Evolutionary conservation across 2,329 filamentous ascomycete genomes (phyloP).

Genomic region (Teratosphaeria viscida): DNA sequence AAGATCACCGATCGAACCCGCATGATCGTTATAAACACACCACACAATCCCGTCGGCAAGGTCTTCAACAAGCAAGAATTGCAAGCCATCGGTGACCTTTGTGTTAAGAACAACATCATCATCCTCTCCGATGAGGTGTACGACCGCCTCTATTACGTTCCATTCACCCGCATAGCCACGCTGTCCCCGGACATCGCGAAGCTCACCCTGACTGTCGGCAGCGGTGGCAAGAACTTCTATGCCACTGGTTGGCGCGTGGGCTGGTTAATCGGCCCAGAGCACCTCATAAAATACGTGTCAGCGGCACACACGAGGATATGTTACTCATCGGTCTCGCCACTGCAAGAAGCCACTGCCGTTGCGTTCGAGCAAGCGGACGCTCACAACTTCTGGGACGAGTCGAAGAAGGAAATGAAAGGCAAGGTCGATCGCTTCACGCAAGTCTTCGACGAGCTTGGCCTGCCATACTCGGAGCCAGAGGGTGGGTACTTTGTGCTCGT

Average conservation of each 20-base stretch:
- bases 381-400: slow-evolving; percentile 77
- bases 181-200: slow-evolving; percentile 81
- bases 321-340: slow-evolving; percentile 83
- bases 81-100: slow-evolving; percentile 72
- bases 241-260: slow-evolving; percentile 95
- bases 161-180: slow-evolving; percentile 86
- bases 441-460: slow-evolving; percentile 37
- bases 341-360: slow-evolving; percentile 89
- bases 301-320: slow-evolving; percentile 94
- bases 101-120: slow-evolving; percentile 58
- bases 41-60: slow-evolving; percentile 94
- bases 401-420: slow-evolving; percentile 74
- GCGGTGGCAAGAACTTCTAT: slow-evolving; percentile 96
- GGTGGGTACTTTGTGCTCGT: slow-evolving; percentile 96
- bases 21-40: slow-evolving; percentile 88
- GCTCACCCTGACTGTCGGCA: slow-evolving; percentile 86
- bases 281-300: slow-evolving; percentile 82
- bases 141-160: slow-evolving; percentile 87
- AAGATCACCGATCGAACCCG: slow-evolving; percentile 80
- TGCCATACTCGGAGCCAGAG: slow-evolving; percentile 76
- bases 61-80: slow-evolving; percentile 81
- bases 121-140: slow-evolving; percentile 60
- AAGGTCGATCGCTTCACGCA: slow-evolving; percentile 84
- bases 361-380: slow-evolving; percentile 85
- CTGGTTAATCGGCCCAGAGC: slow-evolving; percentile 81